phyloP scores from a whole-genome alignment of 352 stramenopile species.

The Globisporangium recalcitrans region DNA sequence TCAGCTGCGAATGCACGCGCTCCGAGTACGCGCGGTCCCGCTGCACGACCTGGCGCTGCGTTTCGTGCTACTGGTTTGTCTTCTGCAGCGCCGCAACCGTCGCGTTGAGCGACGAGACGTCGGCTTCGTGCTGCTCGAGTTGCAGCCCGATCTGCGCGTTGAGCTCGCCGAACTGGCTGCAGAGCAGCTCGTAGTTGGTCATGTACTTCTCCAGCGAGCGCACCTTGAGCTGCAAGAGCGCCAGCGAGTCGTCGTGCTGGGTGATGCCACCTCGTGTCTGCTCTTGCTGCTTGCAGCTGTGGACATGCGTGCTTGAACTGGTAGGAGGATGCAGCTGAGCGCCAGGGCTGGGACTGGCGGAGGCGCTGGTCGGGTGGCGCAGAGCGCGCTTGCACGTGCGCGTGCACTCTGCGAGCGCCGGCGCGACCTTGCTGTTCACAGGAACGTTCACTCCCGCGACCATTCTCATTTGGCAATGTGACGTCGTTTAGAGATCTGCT shows the following conservation, averaged over 20 bases:
- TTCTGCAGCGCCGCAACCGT: slow-evolving; percentile 34
- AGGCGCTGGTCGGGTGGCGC: not conserved
- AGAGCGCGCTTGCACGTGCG: not conserved
- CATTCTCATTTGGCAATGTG: not conserved
- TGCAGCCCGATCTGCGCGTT: slow-evolving; percentile 67
- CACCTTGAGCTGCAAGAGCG: slow-evolving; percentile 40
- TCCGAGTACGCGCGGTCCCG: slow-evolving; percentile 58
- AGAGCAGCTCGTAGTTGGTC: slow-evolving; percentile 70
- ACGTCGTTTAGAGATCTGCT: slow-evolving; percentile 2
- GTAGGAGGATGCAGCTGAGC: not conserved
- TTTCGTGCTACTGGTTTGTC: slow-evolving; percentile 21
- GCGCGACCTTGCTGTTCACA: slow-evolving; percentile 4
- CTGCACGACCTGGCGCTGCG: slow-evolving; percentile 16
- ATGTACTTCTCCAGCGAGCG: slow-evolving; percentile 66
- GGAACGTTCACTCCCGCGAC: not conserved
- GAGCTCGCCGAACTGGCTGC: slow-evolving; percentile 56
- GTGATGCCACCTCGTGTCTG: not conserved
- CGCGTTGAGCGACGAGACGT: slow-evolving; percentile 42
- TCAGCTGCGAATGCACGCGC: slow-evolving; percentile 53
- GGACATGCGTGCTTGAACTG: not conserved
- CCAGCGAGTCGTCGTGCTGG: slow-evolving; percentile 1
- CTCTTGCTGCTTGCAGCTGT: not conserved
- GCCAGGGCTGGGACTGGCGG: not conserved
- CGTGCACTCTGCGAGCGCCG: not conserved
- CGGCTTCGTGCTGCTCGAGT: slow-evolving; percentile 61